Percentiles rank a stretch among this genome's conserved stretches.
Conservation (phyloP, 1,284 basidiomycete species). For the Phenoliferia sp. region DNA sequence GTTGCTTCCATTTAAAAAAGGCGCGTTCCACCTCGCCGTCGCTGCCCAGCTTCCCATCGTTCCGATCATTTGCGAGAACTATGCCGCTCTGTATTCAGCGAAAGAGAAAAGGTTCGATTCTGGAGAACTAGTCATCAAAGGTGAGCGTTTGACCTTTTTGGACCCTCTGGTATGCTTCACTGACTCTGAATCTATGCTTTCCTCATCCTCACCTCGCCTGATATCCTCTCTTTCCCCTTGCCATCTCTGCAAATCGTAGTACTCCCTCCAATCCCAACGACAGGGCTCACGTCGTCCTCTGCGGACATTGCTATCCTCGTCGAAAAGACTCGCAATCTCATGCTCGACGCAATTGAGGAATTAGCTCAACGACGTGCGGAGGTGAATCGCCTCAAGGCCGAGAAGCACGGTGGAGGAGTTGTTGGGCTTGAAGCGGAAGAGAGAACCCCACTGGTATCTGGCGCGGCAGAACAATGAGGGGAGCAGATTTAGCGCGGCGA, state of each 20-base stretch:
- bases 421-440: neutral
- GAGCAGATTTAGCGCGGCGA: too few species aligned
- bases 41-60: constrained; percentile 79
- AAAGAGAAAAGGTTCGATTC: constrained; percentile 57
- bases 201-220: neutral
- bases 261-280: constrained; percentile 68
- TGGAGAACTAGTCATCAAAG: constrained; percentile 74
- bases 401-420: neutral
- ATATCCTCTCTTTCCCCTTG: neutral
- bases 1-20: constrained; percentile 91
- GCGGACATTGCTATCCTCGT: constrained; percentile 61
- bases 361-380: constrained; percentile 25
- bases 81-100: constrained; percentile 33
- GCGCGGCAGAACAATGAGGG: too few species aligned
- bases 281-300: constrained; percentile 54
- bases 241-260: constrained; percentile 48
- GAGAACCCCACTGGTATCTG: neutral
- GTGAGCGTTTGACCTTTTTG: constrained; percentile 57
- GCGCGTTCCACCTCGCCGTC: constrained; percentile 93
- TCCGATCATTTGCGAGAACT: constrained; percentile 87
- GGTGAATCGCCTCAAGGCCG: constrained; percentile 13
- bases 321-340: constrained; percentile 60
- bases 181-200: neutral
- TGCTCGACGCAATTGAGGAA: constrained; percentile 55
- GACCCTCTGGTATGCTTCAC: neutral